Base-by-base conservation (phyloP, 352 stramenopile genomes). In the Phytophthora fragariaefolia region DNA sequence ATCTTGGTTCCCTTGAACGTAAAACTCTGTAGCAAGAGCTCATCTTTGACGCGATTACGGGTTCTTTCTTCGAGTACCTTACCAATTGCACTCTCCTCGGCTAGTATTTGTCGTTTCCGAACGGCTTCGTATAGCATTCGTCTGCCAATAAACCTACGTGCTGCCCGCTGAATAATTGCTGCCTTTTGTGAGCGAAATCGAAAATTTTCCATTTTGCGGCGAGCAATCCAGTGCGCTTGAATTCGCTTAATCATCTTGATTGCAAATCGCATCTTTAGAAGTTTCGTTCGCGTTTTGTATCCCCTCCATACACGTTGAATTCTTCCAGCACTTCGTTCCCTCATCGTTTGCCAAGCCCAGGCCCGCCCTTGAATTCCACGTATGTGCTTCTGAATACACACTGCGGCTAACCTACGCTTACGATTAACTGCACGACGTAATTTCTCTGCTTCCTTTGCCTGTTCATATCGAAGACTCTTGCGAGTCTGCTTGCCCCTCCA, bases 21-120 rank as follows among this genome's bases (percentile, higher is more conserved):
- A 52, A 90, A 92, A 47, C 82, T 91, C 52, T 93, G 85, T 4
- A 93, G 36, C 34, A 93, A 36, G 13, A 93, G 45, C 7, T 93
- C 83, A 47, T 89, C 73, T 20, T 83, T 76, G 6, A 88, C 64
- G 20, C 77, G 79, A 24, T 53, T 65, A 0, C 73, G 69, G 10
- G 82, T 91, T 1, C 62, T 56, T 28, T 82, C 76, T 43, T 91
- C 65, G 4, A 90, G 53, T 5, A 75, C 65, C 10, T 79, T 74
- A 9, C 82, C 84, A 69, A 90, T 76, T 22, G 68, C 75, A 6
- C 77, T 56, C 45, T 91, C 79, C 38, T 92, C 82, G 6, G 72
- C 49, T 4, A 91, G 63, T 46, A 75, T 76, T 30, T 92, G 84
- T 5, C 83, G 82, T 2, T 79, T 62, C 9, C 60, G 66, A 38